Base-by-base conservation (phyloP, 352 stramenopile species). In the Hyaloperonospora brassicae region DNA sequence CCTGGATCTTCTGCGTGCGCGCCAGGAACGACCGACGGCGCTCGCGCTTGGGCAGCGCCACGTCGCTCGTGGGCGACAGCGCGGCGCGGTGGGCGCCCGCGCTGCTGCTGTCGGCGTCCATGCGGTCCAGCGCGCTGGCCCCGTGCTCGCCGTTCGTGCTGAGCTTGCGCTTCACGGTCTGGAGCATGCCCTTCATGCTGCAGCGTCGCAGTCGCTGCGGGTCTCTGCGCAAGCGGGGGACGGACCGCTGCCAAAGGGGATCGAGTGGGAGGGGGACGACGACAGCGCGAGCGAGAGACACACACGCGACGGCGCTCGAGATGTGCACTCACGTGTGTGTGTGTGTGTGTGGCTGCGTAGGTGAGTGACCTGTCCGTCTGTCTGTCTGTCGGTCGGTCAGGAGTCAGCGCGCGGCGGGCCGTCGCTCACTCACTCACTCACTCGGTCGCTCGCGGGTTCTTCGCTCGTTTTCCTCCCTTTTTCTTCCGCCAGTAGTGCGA, bases 141-240 rank as follows among this genome's bases (percentile, higher is more conserved):
- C 85, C 55, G 52, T 82, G 70, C 58, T 90, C 80, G 57, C 76
- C 77, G 59, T 81, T 91, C 64, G 87, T 90, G 66, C 83, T 91
- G 50, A 93, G 68, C 72, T 89, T 89, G 64, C 83, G 73, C 73
- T 93, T 93, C 34, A 93, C 83, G 55, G 83, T 93, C 75, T 93
- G 83, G 53, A 93, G 71, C 83, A 93, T 93, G 53, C 82, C 82
- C 75, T 93, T 93, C 83, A 93, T 93, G 34, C 64, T 73, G 69
- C 69, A 66, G 50, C 52, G 53, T 44, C 45, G 34, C 47, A 45
- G 40, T n/a, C 56, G 55, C 59, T 53, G 13, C 23, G 36, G 36
- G 12, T n/a, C 21, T 42, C 2, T 42, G 36, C 4, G 36, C 21
- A n/a, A n/a, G 34, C 8, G 34, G 8, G 34, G 34, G 34, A 13